Percentiles rank a stretch among this genome's conserved stretches.
These are phyloP conservation scores for Sporothrix pseudoabietina DNA, from an alignment of 2,329 filamentous ascomycete genomes.

Conservation along the genomic window DNA sequence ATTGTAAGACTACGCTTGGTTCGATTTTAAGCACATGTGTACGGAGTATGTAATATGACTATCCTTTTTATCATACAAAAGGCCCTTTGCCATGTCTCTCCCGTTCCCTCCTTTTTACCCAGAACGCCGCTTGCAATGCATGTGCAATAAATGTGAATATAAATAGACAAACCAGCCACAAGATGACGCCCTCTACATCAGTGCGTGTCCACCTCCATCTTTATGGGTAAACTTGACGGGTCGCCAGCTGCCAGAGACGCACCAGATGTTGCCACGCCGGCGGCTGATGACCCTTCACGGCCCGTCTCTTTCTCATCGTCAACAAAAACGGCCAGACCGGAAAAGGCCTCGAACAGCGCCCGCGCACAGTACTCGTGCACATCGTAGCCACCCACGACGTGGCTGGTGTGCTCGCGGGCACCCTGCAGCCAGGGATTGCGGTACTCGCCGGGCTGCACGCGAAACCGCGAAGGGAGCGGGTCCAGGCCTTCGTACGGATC, in stretches of 20 bases:
- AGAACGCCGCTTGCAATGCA: constrained; percentile 22
- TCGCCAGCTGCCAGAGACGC: constrained; percentile 40
- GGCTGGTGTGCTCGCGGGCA: constrained; percentile 64
- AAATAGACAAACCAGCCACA: not conserved
- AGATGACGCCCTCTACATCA: constrained; percentile 32
- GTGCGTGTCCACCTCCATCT: constrained; percentile 56
- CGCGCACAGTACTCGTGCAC: constrained; percentile 78
- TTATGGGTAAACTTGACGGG: constrained; percentile 36
- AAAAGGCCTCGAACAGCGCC: constrained; percentile 85
- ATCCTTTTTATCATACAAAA: not conserved
- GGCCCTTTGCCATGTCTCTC: not conserved
- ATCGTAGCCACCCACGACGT: constrained; percentile 80
- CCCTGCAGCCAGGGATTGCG: constrained; percentile 72
- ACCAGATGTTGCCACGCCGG: constrained; percentile 43
- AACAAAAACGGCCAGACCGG: constrained; percentile 83
- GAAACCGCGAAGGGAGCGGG: constrained; percentile 69
- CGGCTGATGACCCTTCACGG: constrained; percentile 38
- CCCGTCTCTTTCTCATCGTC: constrained; percentile 68
- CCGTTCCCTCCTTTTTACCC: not conserved
- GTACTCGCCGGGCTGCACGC: constrained; percentile 65
- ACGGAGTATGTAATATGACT: not conserved
- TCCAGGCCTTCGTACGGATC: constrained; percentile 82
- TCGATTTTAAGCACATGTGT: not conserved
- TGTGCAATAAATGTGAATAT: not conserved
- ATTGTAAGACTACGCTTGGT: not conserved